Evolutionary conservation across 2,329 filamentous ascomycete species (phyloP), one percentile per base, ranked within the genome.

Genomic region (Blastomyces gilchristii): DNA sequence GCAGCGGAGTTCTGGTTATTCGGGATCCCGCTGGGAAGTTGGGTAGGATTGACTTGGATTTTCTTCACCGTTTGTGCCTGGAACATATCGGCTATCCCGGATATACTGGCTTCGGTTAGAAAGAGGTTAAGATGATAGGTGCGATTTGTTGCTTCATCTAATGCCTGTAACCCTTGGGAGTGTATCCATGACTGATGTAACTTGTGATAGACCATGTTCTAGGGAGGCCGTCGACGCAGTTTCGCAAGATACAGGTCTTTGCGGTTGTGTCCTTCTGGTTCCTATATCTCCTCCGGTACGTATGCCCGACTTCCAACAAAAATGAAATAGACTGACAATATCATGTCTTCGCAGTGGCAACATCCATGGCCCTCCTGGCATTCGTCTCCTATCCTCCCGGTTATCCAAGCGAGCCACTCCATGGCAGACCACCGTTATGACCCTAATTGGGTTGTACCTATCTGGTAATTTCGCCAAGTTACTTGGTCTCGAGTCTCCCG

Each of bases 381-480:
- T 91, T 58, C 85, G 88, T 63, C 78, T 81, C 56, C 71, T 97
- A 64, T 97, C 93, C 0, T 82, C 82, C 63, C 78, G 87, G 61
- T 82, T 94, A 60, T 87, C 87, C 5, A 83, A 80, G 59, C 83
- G 83, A 63, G 80, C 97, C 64, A 96, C 92, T 6, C 82, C 88
- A 69, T 97, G 94, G 91, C 94, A 96, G 76, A 90, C 88, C 1
- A 83, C 96, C 37, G 86, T 95, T 67, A 79, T 93, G 57, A 95
- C 92, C 53, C 87, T 97, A 76, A 84, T 97, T 59, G 95, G 91
- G 76, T 85, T 97, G 63, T 99, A 99, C 73, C 83, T 92, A 43
- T 87, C 89, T 41, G 89, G 92, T 63, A 97, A 99, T 77, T 95
- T 99, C 70, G 92, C 90, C 73, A 95, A 95, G 67, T 84, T 99